phyloP scores from a whole-genome alignment of 1,139 yeast species.

The Pneumocystis murina region DNA sequence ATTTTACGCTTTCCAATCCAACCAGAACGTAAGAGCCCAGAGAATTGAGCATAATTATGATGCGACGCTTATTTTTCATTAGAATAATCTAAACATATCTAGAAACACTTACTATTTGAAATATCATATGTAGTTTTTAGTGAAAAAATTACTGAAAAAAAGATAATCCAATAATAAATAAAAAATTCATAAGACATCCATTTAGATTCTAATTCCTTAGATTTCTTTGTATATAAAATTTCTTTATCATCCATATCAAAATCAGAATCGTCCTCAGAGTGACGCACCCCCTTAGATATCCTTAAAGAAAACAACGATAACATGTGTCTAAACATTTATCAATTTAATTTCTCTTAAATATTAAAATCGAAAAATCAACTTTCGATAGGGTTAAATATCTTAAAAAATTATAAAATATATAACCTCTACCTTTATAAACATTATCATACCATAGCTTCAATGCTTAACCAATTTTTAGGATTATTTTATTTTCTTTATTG shows the following conservation, averaged over 20 bases:
- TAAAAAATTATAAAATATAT: not conserved
- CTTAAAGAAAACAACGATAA: not conserved
- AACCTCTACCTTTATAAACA: not conserved
- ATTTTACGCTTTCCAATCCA: conserved; percentile 27
- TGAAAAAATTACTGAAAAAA: conserved; percentile 5
- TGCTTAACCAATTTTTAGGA: not conserved
- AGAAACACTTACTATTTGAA: conserved; percentile 1
- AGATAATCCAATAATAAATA: conserved; percentile 5
- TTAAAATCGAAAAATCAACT: no score
- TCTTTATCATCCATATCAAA: not conserved
- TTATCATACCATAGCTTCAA: not conserved
- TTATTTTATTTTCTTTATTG: no score
- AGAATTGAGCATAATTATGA: conserved; percentile 56
- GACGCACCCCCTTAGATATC: not conserved
- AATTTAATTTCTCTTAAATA: not conserved
- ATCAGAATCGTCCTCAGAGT: not conserved
- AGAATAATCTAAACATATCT: not conserved
- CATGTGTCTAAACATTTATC: not conserved
- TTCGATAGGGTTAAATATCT: no score
- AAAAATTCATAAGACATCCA: conserved; percentile 10
- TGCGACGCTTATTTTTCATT: conserved; percentile 34
- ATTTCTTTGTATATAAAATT: not conserved
- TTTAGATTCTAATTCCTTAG: not conserved
- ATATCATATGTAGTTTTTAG: conserved; percentile 7
- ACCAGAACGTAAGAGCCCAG: conserved; percentile 60